Percentiles rank a stretch among this genome's conserved stretches.
phyloP scores from a whole-genome alignment of 2,329 filamentous ascomycete species.

The Aspergillus spinulosporus region DNA sequence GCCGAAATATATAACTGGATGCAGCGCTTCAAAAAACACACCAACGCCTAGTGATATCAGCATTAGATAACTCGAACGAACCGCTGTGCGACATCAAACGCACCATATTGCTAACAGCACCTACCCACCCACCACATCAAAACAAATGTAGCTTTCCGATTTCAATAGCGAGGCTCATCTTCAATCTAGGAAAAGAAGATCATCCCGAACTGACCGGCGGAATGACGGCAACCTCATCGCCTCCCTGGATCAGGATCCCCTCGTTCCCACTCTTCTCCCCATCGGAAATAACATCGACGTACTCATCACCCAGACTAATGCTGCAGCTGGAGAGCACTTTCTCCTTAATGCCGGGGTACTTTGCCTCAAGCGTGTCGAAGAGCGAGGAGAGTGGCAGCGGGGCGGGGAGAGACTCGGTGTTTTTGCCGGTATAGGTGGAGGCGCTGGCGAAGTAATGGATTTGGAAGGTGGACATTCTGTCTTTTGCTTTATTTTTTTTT shows the following conservation, averaged over 20 bases:
- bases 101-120: too few species aligned
- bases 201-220: constrained; percentile 51
- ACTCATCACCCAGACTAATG: constrained; percentile 46
- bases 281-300: constrained; percentile 41
- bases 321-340: constrained; percentile 44
- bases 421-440: constrained; percentile 42
- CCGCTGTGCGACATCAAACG: too few species aligned
- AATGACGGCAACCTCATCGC: constrained; percentile 49
- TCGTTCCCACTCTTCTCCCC: constrained; percentile 17
- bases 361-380: constrained; percentile 40
- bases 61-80: too few species aligned
- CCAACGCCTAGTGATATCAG: too few species aligned
- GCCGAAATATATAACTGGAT: too few species aligned
- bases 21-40: too few species aligned
- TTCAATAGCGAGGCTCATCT: too few species aligned
- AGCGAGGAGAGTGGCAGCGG: constrained; percentile 41
- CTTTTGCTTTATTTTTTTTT: background rate
- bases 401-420: constrained; percentile 43
- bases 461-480: constrained; percentile 32
- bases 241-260: constrained; percentile 40
- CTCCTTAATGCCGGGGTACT: constrained; percentile 44
- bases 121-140: too few species aligned
- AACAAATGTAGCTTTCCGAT: too few species aligned
- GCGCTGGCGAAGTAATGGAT: constrained; percentile 51
- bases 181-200: background rate